Evolutionary conservation across 306 rosid species (phyloP).

Genomic region (Vigna mungo): DNA sequence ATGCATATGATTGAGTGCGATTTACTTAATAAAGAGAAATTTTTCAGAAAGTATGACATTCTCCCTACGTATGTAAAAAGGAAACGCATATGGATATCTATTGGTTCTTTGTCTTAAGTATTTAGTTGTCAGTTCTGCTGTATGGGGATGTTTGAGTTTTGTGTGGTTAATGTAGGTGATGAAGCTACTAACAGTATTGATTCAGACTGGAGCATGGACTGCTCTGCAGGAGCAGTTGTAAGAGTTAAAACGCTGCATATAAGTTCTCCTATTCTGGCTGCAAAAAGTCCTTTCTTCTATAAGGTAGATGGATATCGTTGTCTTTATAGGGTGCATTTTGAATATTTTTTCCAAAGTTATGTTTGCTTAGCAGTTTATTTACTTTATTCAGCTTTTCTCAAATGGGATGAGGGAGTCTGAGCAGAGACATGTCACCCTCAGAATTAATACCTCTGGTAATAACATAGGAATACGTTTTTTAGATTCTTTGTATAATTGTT

Average conservation of each 20-base stretch:
- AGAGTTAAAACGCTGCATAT: slow-evolving; percentile 86
- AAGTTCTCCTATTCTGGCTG: slow-evolving; percentile 98
- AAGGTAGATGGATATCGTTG: slow-evolving; percentile 59
- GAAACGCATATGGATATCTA: background rate
- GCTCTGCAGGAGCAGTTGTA: slow-evolving; percentile 69
- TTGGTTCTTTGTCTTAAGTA: slow-evolving; percentile 5
- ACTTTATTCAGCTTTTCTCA: slow-evolving; percentile 74
- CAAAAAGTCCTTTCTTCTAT: slow-evolving; percentile 97
- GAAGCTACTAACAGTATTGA: slow-evolving; percentile 81
- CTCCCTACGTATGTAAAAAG: slow-evolving; percentile 6
- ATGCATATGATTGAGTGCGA: background rate
- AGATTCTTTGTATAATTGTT: background rate
- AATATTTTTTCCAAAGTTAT: background rate
- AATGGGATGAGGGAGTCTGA: slow-evolving; percentile 99
- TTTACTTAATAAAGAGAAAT: background rate
- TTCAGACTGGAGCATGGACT: slow-evolving; percentile 82
- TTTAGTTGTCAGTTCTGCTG: slow-evolving; percentile 20
- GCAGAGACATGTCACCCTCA: slow-evolving; percentile 83
- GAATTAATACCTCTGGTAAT: slow-evolving; percentile 88
- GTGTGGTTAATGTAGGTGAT: slow-evolving; percentile 65
- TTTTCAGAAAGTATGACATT: slow-evolving; percentile 2
- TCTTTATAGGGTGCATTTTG: slow-evolving; percentile 15
- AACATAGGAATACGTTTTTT: slow-evolving; percentile 14
- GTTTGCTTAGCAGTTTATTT: slow-evolving; percentile 35
- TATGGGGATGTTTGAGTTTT: background rate